Evolutionary conservation across 805 yeast genomes (phyloP).

Genomic region (Soucietia sequanensis): DNA sequence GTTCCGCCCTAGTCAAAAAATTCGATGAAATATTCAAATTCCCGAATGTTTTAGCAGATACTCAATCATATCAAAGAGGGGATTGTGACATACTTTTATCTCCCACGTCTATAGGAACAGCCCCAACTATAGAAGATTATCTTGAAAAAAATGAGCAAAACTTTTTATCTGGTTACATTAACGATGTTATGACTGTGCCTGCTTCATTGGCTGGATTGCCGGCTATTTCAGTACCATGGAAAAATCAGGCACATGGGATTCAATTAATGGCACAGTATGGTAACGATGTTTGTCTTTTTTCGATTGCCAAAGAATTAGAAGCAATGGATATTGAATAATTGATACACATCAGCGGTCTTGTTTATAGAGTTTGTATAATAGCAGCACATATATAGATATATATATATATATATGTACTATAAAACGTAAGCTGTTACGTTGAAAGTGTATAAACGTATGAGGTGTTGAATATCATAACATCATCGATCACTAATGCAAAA

Average conservation of each 20-base stretch:
- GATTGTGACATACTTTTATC: conserved; percentile 65
- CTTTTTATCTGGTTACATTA: conserved; percentile 63
- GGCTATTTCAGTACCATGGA: conserved; percentile 71
- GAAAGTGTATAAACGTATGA: no score
- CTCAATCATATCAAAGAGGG: conserved; percentile 15
- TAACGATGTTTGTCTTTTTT: conserved; percentile 64
- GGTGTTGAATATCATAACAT: conserved; percentile 36
- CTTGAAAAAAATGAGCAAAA: conserved; percentile 30
- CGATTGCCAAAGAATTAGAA: conserved; percentile 21
- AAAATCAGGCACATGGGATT: conserved; percentile 54
- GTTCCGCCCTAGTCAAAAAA: conserved; percentile 61
- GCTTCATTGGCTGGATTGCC: conserved; percentile 93
- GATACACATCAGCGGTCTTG: no score
- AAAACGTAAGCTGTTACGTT: no score
- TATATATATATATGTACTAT: no score
- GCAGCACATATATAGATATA: no score
- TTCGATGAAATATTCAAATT: conserved; percentile 61
- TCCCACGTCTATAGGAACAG: conserved; percentile 65
- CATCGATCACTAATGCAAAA: no score
- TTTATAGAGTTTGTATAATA: no score
- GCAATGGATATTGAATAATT: no score
- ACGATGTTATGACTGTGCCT: conserved; percentile 87
- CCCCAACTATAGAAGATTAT: conserved; percentile 54
- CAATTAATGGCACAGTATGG: conserved; percentile 89
- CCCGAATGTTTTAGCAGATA: conserved; percentile 35